Conservation (phyloP, 805 yeast genomes). For the Yamadazyma takamatsuzukensis region DNA sequence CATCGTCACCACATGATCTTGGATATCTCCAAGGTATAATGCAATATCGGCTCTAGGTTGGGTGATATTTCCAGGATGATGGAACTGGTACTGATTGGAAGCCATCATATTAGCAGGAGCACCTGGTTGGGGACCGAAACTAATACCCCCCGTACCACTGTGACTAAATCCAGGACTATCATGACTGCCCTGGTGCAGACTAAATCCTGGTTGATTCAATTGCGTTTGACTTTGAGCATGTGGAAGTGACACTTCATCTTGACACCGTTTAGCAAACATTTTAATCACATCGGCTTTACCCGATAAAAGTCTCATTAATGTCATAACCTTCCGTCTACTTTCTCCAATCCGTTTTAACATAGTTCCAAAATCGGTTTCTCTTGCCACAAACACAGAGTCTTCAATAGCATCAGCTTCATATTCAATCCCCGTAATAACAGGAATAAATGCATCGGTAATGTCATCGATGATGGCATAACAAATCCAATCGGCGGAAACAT, state of each 20-base stretch:
- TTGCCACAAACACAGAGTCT: slow-evolving; percentile 78
- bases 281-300: slow-evolving; percentile 96
- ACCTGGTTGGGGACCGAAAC: slow-evolving; percentile 36
- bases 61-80: slow-evolving; percentile 18
- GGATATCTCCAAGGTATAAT: slow-evolving; percentile 89
- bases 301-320: slow-evolving; percentile 79
- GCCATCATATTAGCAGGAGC: slow-evolving; percentile 22
- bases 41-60: slow-evolving; percentile 90
- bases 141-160: slow-evolving; percentile 22
- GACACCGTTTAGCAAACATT: slow-evolving; percentile 94
- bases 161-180: slow-evolving; percentile 11
- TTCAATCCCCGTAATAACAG: slow-evolving; percentile 72
- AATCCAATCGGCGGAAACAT: slow-evolving; percentile 77
- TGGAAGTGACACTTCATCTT: slow-evolving; percentile 47
- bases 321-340: slow-evolving; percentile 88
- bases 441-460: slow-evolving; percentile 81
- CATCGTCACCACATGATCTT: slow-evolving; percentile 96
- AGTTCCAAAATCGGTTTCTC: slow-evolving; percentile 67
- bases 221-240: slow-evolving; percentile 1
- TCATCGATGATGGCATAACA: slow-evolving; percentile 82
- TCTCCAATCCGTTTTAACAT: slow-evolving; percentile 86
- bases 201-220: too few species aligned
- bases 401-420: slow-evolving; percentile 81
- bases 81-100: slow-evolving; percentile 15
- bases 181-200: slow-evolving; percentile 5